Conservation (phyloP, 306 rosid genomes). For the Castanea mollissima region DNA sequence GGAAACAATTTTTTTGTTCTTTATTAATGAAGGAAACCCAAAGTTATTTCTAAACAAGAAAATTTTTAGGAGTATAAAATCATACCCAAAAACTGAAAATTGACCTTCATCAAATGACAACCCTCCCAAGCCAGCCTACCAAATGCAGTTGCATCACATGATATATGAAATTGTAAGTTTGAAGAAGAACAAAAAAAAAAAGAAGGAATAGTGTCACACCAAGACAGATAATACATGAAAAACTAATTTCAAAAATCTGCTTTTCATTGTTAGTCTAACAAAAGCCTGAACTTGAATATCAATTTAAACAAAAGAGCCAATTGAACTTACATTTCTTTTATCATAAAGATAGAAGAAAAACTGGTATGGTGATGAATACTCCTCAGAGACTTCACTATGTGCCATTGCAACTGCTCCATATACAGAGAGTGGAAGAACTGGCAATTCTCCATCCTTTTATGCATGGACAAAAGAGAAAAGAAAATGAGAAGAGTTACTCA, state of each 20-base stretch:
- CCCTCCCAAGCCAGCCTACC: conserved; percentile 97
- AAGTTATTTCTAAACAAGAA: background rate
- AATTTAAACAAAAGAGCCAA: background rate
- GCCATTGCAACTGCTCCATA: conserved; percentile 97
- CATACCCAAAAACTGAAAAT: conserved; percentile 90
- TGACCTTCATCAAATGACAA: conserved; percentile 97
- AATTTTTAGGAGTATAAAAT: conserved; percentile 1
- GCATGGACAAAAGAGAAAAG: background rate
- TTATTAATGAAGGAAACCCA: background rate
- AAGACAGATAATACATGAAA: background rate
- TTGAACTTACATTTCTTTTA: conserved; percentile 70
- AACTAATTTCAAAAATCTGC: conserved; percentile 5
- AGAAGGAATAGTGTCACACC: background rate
- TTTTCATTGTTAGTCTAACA: conserved; percentile 8
- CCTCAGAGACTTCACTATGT: conserved; percentile 82
- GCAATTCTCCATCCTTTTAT: conserved; percentile 91
- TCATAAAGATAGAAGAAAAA: conserved; percentile 93
- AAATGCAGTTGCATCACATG: background rate
- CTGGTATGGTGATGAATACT: conserved; percentile 82
- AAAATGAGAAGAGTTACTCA: conserved; percentile 2
- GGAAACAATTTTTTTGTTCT: background rate
- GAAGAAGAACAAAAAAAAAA: background rate
- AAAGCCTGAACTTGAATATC: conserved; percentile 1
- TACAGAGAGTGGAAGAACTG: conserved; percentile 88
- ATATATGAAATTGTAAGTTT: conserved; percentile 1